A percentile compares a stretch with the other conserved stretches of the same genome.
Conservation (phyloP, 805 yeast genomes). For the Kluyveromyces siamensis region DNA sequence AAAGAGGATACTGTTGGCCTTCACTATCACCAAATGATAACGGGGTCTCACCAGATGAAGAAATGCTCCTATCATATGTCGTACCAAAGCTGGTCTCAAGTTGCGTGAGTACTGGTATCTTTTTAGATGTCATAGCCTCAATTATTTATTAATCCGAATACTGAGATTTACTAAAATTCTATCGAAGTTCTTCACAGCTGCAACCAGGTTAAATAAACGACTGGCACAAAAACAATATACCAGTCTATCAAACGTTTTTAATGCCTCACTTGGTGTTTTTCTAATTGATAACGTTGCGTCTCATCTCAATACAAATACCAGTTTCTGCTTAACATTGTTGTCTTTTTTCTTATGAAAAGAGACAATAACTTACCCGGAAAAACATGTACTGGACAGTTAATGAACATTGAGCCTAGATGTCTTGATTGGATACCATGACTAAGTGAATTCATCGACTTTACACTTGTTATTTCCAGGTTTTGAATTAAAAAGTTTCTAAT, state of each 20-base stretch:
- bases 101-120: slow-evolving; percentile 9
- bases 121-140: slow-evolving; percentile 3
- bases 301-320: too few relatives aligned
- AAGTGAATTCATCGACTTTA: too few relatives aligned
- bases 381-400: too few relatives aligned
- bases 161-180: background rate
- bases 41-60: slow-evolving; percentile 5
- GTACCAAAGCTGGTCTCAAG: slow-evolving; percentile 11
- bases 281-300: too few relatives aligned
- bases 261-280: background rate
- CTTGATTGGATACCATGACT: too few relatives aligned
- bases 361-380: too few relatives aligned
- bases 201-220: background rate
- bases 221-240: background rate
- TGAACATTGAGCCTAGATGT: too few relatives aligned
- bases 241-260: background rate
- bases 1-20: slow-evolving; percentile 19
- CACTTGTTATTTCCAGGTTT: too few relatives aligned
- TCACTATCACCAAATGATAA: slow-evolving; percentile 5
- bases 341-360: too few relatives aligned
- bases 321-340: too few relatives aligned
- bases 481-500: too few relatives aligned
- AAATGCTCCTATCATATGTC: background rate
- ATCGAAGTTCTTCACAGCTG: background rate
- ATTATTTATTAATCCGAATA: background rate